Evolutionary conservation across 1,284 basidiomycete genomes (phyloP).

Genomic region (Pseudozyma flocculosa): DNA sequence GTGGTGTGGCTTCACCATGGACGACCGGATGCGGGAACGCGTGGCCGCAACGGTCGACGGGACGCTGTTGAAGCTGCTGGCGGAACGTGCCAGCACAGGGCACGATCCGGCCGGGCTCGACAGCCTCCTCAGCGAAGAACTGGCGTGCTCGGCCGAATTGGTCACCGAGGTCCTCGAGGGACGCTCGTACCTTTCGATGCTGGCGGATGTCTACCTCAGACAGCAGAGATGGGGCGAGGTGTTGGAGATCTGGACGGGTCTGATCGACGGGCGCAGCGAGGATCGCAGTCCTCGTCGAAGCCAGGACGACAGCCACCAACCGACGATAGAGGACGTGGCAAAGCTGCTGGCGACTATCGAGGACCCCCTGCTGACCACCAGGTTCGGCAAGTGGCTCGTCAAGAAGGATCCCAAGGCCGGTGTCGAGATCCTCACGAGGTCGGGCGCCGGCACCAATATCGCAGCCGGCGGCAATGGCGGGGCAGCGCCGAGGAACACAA

Average conservation of each 20-base stretch:
- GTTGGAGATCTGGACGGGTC: conserved; percentile 23
- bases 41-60: conserved; percentile 21
- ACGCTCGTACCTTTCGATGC: conserved; percentile 7
- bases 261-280: conserved; percentile 33
- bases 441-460: not conserved
- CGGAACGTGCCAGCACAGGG: conserved; percentile 3
- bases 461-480: no score
- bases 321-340: conserved; percentile 17
- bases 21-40: conserved; percentile 19
- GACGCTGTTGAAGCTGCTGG: conserved; percentile 14
- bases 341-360: conserved; percentile 8
- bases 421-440: conserved; percentile 29
- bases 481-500: conserved; percentile 6
- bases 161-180: conserved; percentile 13
- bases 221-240: conserved; percentile 14
- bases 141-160: conserved; percentile 18
- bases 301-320: not conserved
- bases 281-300: conserved; percentile 8
- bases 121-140: conserved; percentile 12
- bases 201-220: conserved; percentile 21
- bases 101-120: conserved; percentile 9
- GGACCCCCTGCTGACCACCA: conserved; percentile 18
- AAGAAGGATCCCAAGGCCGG: conserved; percentile 37
- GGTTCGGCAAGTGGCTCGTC: conserved; percentile 45
- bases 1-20: conserved; percentile 25